Percentiles rank a stretch among this genome's conserved stretches.
Evolutionary conservation across 306 rosid species (phyloP).

Genomic region (Glycine soja): DNA sequence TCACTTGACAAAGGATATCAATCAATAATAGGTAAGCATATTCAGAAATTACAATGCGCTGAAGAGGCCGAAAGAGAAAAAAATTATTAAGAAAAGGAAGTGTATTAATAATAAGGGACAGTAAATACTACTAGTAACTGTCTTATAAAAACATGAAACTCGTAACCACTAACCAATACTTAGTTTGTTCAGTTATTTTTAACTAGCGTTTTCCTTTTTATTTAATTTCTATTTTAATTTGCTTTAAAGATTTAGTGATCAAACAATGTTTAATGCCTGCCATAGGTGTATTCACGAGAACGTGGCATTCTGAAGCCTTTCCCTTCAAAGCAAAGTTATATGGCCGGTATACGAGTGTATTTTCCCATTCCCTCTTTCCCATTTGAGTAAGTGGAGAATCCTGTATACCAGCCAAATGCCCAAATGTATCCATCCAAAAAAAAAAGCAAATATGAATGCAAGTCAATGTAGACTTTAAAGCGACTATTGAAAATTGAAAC

Average conservation of each 20-base stretch:
- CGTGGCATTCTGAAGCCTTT: neutral
- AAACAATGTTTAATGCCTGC: neutral
- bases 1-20: no score
- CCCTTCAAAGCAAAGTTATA: neutral
- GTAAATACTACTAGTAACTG: no score
- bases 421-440: neutral
- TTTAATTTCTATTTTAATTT: neutral
- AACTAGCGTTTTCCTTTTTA: neutral
- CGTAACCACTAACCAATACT: neutral
- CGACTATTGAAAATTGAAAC: neutral
- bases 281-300: no score
- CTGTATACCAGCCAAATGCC: slow-evolving; percentile 12
- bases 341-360: neutral
- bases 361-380: neutral
- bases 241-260: neutral
- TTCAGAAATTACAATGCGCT: no score
- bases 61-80: no score
- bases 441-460: neutral
- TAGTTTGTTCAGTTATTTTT: neutral
- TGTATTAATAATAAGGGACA: no score
- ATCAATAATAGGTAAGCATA: no score
- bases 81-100: no score
- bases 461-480: neutral
- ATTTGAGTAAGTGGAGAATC: slow-evolving; percentile 4
- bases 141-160: neutral